phyloP scores from a whole-genome alignment of 768 basidiomycete genomes.

The Xerocomellus dryophilus region DNA sequence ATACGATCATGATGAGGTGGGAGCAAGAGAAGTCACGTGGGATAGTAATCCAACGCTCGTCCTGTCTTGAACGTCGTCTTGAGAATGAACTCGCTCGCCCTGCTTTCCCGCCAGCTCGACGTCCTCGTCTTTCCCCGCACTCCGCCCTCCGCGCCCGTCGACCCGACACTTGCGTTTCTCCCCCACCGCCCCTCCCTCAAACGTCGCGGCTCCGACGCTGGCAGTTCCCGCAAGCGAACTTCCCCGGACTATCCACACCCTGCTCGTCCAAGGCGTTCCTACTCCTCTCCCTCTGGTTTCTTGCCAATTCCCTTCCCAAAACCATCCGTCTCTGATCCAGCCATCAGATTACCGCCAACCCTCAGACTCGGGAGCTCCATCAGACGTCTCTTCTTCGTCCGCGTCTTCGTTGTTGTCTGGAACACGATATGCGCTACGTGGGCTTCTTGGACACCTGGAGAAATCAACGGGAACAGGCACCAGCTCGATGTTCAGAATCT shows the following conservation, averaged over 20 bases:
- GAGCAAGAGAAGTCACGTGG: too few relatives aligned
- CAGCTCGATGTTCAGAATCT: conserved; percentile 8
- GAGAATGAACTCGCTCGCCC: conserved; percentile 78
- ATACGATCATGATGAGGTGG: too few relatives aligned
- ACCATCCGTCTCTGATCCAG: conserved; percentile 30
- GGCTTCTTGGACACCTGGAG: conserved; percentile 39
- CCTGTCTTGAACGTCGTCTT: not conserved
- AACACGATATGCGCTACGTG: conserved; percentile 62
- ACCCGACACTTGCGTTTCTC: conserved; percentile 35
- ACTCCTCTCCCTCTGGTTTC: conserved; percentile 59
- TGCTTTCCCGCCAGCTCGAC: conserved; percentile 82
- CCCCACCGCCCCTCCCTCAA: conserved; percentile 19
- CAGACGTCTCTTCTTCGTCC: conserved; percentile 67
- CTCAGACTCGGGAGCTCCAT: conserved; percentile 41
- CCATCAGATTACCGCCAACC: conserved; percentile 37
- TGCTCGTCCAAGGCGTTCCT: conserved; percentile 51
- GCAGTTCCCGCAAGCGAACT: conserved; percentile 49
- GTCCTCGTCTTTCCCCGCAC: conserved; percentile 60
- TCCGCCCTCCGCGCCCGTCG: conserved; percentile 54
- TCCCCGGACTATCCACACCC: conserved; percentile 37
- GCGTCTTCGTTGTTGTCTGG: conserved; percentile 68
- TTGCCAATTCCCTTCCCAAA: conserved; percentile 36
- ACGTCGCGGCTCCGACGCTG: conserved; percentile 29
- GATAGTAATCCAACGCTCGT: not conserved
- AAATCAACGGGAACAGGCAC: conserved; percentile 19